phyloP scores from a whole-genome alignment of 805 yeast genomes.

The Scheffersomyces amazonensis region DNA sequence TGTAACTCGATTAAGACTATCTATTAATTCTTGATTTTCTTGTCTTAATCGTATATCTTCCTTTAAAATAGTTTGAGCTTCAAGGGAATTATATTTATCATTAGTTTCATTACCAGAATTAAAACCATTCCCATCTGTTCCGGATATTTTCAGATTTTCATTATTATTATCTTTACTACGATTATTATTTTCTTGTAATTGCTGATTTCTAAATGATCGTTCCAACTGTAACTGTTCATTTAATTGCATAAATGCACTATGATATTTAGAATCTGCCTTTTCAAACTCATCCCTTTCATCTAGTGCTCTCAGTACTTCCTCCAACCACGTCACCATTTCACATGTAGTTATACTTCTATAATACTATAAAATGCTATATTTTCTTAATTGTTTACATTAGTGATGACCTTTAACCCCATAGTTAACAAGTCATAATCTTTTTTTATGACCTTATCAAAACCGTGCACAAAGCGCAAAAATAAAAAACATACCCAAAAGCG shows the following conservation, averaged over 20 bases:
- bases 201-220: background rate
- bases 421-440: no score
- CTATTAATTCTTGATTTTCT: conserved; percentile 20
- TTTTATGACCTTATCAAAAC: no score
- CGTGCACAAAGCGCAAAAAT: no score
- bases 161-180: no score
- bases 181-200: no score
- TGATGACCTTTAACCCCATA: no score
- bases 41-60: conserved; percentile 16
- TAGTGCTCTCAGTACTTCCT: conserved; percentile 22
- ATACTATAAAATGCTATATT: no score
- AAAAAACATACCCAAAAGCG: no score
- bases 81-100: background rate
- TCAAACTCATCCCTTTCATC: conserved; percentile 29
- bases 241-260: conserved; percentile 31
- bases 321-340: conserved; percentile 16
- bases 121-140: conserved; percentile 1
- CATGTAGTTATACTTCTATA: no score
- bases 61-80: conserved; percentile 3
- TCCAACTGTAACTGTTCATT: conserved; percentile 11
- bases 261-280: conserved; percentile 27
- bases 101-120: background rate
- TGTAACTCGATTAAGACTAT: conserved; percentile 22
- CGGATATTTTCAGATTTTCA: background rate
- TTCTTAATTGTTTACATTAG: no score